Conservation (phyloP, 129 eudicot genomes). For the Lactuca saligna region DNA sequence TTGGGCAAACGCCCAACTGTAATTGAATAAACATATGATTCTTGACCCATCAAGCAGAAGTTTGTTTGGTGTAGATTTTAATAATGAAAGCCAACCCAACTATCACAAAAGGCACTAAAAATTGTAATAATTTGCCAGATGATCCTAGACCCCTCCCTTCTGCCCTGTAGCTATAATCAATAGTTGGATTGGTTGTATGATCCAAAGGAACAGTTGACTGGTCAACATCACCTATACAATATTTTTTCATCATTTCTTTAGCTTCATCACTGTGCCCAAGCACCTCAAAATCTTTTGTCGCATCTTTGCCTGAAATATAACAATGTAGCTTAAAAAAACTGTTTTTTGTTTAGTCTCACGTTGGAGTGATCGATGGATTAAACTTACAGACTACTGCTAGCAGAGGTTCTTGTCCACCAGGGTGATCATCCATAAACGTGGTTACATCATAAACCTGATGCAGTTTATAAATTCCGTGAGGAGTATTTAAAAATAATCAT, state of each 20-base stretch:
- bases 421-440: constrained; percentile 59
- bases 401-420: constrained; percentile 64
- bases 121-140: constrained; percentile 50
- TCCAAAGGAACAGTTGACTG: constrained; percentile 54
- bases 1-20: too few relatives aligned
- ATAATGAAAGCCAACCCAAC: constrained; percentile 49
- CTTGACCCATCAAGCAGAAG: background rate
- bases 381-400: constrained; percentile 43
- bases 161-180: constrained; percentile 22
- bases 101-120: constrained; percentile 56
- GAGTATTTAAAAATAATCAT: background rate
- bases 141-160: constrained; percentile 49
- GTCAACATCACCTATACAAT: constrained; percentile 64
- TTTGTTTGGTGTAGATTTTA: constrained; percentile 54
- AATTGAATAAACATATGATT: too few relatives aligned
- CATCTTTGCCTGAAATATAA: constrained; percentile 57
- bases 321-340: background rate
- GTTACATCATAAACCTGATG: constrained; percentile 56
- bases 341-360: background rate
- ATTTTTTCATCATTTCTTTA: constrained; percentile 51
- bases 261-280: constrained; percentile 70
- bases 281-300: constrained; percentile 66
- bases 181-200: constrained; percentile 36
- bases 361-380: background rate
- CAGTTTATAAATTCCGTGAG: background rate